Percentiles rank a stretch among this genome's conserved stretches.
phyloP scores from a whole-genome alignment of 345 rosid genomes.

The Schrenkiella parvula region DNA sequence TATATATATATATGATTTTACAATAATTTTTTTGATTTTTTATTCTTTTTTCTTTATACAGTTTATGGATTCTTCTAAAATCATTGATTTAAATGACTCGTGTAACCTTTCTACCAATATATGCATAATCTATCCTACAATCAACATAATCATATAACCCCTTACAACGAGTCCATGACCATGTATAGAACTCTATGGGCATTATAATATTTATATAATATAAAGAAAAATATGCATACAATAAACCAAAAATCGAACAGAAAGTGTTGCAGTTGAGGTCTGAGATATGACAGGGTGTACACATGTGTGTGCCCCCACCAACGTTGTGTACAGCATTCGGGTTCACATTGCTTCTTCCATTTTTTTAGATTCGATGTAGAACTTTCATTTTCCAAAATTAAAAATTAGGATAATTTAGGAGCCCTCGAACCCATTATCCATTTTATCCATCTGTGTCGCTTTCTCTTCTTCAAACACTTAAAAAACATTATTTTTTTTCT shows the following conservation, averaged over 20 bases:
- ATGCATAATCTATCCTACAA: not conserved
- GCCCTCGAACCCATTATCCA: not conserved
- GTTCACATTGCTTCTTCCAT: conserved; percentile 5
- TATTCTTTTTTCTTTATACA: not conserved
- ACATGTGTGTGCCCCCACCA: conserved; percentile 35
- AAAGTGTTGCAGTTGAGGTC: conserved; percentile 6
- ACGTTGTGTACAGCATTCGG: conserved; percentile 7
- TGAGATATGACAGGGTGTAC: conserved; percentile 27
- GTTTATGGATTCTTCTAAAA: not conserved
- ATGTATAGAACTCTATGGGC: not conserved
- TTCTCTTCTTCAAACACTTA: not conserved
- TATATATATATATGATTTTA: no score
- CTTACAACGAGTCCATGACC: not conserved
- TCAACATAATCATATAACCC: not conserved
- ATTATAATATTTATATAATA: not conserved
- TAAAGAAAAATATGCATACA: not conserved
- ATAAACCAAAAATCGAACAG: not conserved
- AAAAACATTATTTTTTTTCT: not conserved
- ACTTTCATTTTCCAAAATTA: not conserved
- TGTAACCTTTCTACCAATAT: not conserved
- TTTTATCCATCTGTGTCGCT: not conserved
- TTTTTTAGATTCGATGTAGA: not conserved
- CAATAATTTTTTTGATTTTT: no score
- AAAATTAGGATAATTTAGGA: not conserved
- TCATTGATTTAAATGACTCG: not conserved